These are phyloP conservation scores for Diplodia seriata DNA, from an alignment of 2,329 filamentous ascomycete genomes.

Conservation along the genomic window DNA sequence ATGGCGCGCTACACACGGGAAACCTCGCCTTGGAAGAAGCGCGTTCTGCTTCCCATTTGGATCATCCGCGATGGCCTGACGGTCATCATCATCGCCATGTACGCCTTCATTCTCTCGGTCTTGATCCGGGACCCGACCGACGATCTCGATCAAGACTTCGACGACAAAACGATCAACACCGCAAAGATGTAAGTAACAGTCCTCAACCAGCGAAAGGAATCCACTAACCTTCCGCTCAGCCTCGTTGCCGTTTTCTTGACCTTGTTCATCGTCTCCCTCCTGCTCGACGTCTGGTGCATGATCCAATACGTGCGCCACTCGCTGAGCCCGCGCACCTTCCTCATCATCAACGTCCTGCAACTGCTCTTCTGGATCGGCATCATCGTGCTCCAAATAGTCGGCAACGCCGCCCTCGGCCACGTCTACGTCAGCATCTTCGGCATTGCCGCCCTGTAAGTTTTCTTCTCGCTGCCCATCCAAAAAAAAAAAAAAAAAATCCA, in stretches of 20 bases:
- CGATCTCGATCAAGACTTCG: background rate
- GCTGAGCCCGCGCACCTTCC: slow-evolving; percentile 44
- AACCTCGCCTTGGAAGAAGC: slow-evolving; percentile 45
- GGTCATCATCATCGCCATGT: slow-evolving; percentile 44
- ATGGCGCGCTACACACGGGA: slow-evolving; percentile 28
- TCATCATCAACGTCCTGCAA: slow-evolving; percentile 47
- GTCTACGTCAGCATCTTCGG: slow-evolving; percentile 40
- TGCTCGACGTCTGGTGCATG: slow-evolving; percentile 47
- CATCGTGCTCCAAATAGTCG: slow-evolving; percentile 44
- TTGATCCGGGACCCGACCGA: background rate
- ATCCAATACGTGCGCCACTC: slow-evolving; percentile 44
- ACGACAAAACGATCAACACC: background rate
- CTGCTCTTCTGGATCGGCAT: slow-evolving; percentile 46
- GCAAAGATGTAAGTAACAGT: slow-evolving; percentile 3
- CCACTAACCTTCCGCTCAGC: slow-evolving; percentile 39
- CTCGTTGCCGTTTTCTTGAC: slow-evolving; percentile 44
- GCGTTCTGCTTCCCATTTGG: slow-evolving; percentile 49
- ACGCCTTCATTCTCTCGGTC: slow-evolving; percentile 33
- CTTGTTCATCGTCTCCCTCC: slow-evolving; percentile 43
- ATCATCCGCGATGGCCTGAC: slow-evolving; percentile 44
- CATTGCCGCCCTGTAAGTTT: slow-evolving; percentile 46
- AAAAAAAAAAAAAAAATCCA: background rate
- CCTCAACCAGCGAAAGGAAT: too few relatives aligned
- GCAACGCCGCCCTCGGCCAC: slow-evolving; percentile 35
- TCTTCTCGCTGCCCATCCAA: background rate